A percentile compares a stretch with the other conserved stretches of the same genome.
phyloP scores from a whole-genome alignment of 2,329 filamentous ascomycete genomes.

The Pezicula carpinea region DNA sequence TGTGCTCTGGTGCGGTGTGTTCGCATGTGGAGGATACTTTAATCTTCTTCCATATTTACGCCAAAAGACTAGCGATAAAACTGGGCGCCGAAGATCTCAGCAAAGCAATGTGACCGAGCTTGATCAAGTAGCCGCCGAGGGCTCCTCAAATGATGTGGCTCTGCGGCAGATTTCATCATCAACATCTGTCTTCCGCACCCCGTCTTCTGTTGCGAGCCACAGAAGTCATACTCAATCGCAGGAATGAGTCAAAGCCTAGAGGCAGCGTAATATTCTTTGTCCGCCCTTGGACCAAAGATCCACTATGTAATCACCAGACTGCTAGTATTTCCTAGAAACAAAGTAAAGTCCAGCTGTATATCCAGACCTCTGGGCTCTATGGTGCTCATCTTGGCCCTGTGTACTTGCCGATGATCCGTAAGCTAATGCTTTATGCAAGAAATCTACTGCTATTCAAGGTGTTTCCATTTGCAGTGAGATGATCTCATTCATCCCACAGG shows the following conservation, averaged over 20 bases:
- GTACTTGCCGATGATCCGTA: too few species aligned
- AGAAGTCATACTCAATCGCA: background rate
- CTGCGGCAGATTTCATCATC: conserved; percentile 51
- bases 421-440: too few species aligned
- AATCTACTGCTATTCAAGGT: too few species aligned
- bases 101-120: background rate
- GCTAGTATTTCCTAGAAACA: too few species aligned
- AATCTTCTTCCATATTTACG: conserved; percentile 56
- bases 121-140: conserved; percentile 1
- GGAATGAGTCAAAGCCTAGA: background rate
- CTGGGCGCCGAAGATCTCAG: conserved; percentile 8
- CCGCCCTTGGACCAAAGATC: too few species aligned
- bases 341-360: too few species aligned
- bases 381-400: too few species aligned
- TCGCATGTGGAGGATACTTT: conserved; percentile 60
- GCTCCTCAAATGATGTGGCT: conserved; percentile 27
- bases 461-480: too few species aligned
- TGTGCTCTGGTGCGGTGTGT: conserved; percentile 61
- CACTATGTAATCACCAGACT: too few species aligned
- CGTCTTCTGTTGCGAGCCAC: conserved; percentile 29
- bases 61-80: conserved; percentile 28
- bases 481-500: too few species aligned
- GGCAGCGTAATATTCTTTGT: too few species aligned
- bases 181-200: conserved; percentile 59
- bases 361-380: too few species aligned